Base-by-base conservation (phyloP, 495 filamentous ascomycete species). In the Recurvomyces mirabilis region DNA sequence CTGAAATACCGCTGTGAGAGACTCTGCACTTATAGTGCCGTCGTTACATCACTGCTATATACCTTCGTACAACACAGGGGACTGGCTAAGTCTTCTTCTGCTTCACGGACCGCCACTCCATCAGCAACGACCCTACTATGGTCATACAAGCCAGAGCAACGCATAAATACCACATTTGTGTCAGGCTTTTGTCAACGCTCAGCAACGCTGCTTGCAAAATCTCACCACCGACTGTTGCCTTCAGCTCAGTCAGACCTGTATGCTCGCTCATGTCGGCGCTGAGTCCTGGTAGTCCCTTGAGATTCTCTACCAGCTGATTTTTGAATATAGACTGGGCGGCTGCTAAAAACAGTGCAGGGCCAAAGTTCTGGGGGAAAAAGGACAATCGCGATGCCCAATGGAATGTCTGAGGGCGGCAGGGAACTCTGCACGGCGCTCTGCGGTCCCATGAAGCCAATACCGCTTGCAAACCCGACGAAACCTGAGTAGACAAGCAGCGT, bases 211-310 rank as follows among this genome's bases (percentile, higher is more conserved):
- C 7, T n/a, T 29, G 7, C 26, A 29, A 29, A 7, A 7, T 29
- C n/a, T n/a, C 26, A 7, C n/a, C 26, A 7, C n/a, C 7, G 7
- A 29, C 26, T n/a, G n/a, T 29, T 7, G 26, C 26, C 26, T 7
- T 7, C 26, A 53, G 21, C 19, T 53, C 45, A n/a, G 75, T 62
- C 4, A 77, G 54, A 20, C 69, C 71, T 11, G 71, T 59, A 0
- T 69, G 66, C 46, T 77, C 74, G 24, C 64, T 63, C 41, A 67
- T 71, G 49, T 67, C 70, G 4, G 70, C 68, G 29, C 74, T 62
- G 19, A 75, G 62, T 2, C 72, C 63, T 38, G 76, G 72, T 35
- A 76, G 64, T 9, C 70, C 67, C 17, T 63, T 64, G 30, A 68
- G 53, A 10, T 65, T 47, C 3, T 68, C 70, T 5, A 50, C 52